Conservation (phyloP, 2,329 filamentous ascomycete species). For the Aspergillus transmontanensis region DNA sequence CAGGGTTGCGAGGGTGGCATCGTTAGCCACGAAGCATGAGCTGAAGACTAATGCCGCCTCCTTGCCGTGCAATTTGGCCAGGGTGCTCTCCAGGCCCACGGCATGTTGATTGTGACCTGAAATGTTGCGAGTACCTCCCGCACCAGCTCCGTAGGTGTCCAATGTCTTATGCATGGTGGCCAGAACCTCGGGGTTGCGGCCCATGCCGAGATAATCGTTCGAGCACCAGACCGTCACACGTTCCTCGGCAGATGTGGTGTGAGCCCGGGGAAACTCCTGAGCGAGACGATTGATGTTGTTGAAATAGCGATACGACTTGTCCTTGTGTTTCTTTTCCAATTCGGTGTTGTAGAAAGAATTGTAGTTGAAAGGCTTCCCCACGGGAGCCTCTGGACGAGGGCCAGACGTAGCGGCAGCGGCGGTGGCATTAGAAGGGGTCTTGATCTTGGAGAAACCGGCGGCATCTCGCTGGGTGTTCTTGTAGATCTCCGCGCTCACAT, state of each 20-base stretch:
- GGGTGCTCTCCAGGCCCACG: slow-evolving; percentile 75
- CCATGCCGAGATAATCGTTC: slow-evolving; percentile 99
- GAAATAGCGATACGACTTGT: slow-evolving; percentile 99
- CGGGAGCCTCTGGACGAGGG: slow-evolving; percentile 52
- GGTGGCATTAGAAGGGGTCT: slow-evolving; percentile 27
- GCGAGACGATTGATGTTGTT: slow-evolving; percentile 99
- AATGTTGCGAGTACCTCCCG: slow-evolving; percentile 94
- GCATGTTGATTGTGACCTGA: slow-evolving; percentile 97
- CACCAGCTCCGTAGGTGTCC: slow-evolving; percentile 91
- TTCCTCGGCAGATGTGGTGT: slow-evolving; percentile 81
- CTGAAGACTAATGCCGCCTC: slow-evolving; percentile 92
- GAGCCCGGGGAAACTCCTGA: slow-evolving; percentile 91
- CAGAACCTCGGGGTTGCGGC: slow-evolving; percentile 82
- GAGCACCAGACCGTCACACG: slow-evolving; percentile 98
- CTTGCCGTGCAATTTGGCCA: slow-evolving; percentile 88
- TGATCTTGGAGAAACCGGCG: slow-evolving; percentile 25
- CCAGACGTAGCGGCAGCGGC: slow-evolving; percentile 35
- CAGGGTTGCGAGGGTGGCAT: slow-evolving; percentile 93
- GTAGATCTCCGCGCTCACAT: slow-evolving; percentile 64
- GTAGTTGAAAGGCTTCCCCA: slow-evolving; percentile 76
- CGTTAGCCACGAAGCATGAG: slow-evolving; percentile 97
- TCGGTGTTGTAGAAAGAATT: slow-evolving; percentile 84
- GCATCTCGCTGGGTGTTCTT: slow-evolving; percentile 51
- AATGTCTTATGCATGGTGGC: slow-evolving; percentile 92
- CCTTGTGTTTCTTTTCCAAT: slow-evolving; percentile 98